Evolutionary conservation across 495 filamentous ascomycete species (phyloP).

Genomic region (Parachaetomium inaequale): DNA sequence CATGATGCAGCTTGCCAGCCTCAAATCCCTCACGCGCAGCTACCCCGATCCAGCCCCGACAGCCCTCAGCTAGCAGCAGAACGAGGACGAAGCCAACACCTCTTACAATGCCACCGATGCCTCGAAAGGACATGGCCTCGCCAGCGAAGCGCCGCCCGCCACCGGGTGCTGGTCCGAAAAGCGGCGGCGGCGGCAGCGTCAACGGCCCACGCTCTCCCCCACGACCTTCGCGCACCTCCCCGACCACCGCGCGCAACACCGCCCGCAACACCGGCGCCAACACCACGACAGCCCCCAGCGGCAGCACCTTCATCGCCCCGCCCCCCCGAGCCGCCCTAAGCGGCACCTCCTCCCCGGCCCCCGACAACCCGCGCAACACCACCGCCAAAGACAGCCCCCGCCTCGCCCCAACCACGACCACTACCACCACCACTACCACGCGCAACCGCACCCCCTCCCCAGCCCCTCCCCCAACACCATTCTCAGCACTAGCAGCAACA

Average conservation of each 20-base stretch:
- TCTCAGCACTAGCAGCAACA: not conserved
- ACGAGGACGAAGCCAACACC: not conserved
- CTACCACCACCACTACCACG: not conserved
- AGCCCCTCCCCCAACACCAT: not conserved
- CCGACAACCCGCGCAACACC: constrained; percentile 25
- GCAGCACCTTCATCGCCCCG: constrained; percentile 35
- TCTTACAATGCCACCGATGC: not conserved
- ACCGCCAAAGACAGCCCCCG: not conserved
- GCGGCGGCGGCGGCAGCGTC: not conserved
- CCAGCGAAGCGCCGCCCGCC: constrained; percentile 16
- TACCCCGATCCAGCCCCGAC: not conserved
- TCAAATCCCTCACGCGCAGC: not conserved
- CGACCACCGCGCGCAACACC: not conserved
- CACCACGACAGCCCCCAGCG: constrained; percentile 19
- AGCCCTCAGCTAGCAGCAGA: not conserved
- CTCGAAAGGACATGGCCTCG: constrained; percentile 23
- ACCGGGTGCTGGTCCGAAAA: not conserved
- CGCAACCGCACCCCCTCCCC: not conserved
- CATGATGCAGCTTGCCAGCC: not conserved
- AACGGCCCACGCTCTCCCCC: constrained; percentile 14
- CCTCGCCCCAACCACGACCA: not conserved
- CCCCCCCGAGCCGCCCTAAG: constrained; percentile 41
- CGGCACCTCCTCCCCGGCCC: constrained; percentile 35
- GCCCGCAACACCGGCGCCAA: not conserved
- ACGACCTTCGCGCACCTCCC: constrained; percentile 21